These are phyloP conservation scores for Globisporangium spiculum DNA, from an alignment of 352 stramenopile species.

Conservation along the genomic window DNA sequence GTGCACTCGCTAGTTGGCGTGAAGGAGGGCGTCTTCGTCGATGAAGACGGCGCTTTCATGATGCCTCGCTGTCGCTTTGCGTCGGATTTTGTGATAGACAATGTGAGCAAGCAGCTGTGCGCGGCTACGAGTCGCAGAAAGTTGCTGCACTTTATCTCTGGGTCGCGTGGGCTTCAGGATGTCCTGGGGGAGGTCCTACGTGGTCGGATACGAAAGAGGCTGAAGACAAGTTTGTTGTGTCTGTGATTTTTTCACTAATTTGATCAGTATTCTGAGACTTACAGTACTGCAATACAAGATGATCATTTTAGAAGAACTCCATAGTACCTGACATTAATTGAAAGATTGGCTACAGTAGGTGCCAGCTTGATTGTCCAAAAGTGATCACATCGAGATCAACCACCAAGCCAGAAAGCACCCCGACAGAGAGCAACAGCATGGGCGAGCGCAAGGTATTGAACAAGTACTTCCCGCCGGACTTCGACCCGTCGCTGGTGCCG, in stretches of 20 bases:
- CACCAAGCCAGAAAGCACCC: not conserved
- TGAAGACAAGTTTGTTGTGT: too few relatives aligned
- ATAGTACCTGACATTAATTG: not conserved
- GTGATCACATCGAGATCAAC: not conserved
- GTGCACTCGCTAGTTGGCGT: not conserved
- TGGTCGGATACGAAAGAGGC: not conserved
- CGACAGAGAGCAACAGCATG: constrained; percentile 66
- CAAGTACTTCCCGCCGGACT: constrained; percentile 99
- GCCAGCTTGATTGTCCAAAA: not conserved
- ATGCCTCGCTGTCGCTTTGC: not conserved
- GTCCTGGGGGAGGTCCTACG: not conserved
- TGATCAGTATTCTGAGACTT: too few relatives aligned
- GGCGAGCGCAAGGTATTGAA: constrained; percentile 99
- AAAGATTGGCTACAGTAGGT: not conserved
- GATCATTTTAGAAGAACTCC: not conserved
- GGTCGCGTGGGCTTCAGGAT: not conserved
- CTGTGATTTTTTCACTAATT: too few relatives aligned
- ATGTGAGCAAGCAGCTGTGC: not conserved
- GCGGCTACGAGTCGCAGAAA: not conserved
- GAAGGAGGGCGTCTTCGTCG: not conserved
- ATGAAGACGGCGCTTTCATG: not conserved
- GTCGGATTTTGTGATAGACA: not conserved
- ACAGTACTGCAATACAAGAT: too few relatives aligned
- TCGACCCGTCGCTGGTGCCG: constrained; percentile 96
- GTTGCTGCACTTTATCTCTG: not conserved